Percentiles rank a stretch among this genome's conserved stretches.
phyloP scores from a whole-genome alignment of 1,284 basidiomycete genomes.

The Sphaerobolus stellatus region DNA sequence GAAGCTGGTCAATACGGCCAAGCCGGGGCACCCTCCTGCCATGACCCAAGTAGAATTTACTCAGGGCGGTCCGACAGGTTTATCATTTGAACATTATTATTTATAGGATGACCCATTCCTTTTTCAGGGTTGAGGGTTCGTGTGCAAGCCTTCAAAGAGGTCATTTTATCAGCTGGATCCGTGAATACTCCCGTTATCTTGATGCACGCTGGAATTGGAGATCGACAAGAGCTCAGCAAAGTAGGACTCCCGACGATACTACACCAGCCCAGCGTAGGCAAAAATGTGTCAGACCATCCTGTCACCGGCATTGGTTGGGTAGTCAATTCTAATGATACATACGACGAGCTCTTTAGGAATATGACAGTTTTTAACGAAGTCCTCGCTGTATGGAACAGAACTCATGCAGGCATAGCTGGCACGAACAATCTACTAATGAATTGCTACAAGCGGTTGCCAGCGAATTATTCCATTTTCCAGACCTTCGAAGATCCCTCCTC shows the following conservation, averaged over 20 bases:
- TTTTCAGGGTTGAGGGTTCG: background rate
- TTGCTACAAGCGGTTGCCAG: conserved; percentile 33
- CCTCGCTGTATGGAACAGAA: conserved; percentile 25
- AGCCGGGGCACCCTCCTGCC: background rate
- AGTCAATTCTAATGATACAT: conserved; percentile 24
- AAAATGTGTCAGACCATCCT: conserved; percentile 41
- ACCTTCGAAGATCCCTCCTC: conserved; percentile 34
- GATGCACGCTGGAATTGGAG: conserved; percentile 38
- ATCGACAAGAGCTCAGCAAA: conserved; percentile 22
- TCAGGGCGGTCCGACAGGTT: background rate
- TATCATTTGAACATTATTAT: background rate
- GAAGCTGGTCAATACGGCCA: conserved; percentile 9
- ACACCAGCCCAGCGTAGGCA: conserved; percentile 33
- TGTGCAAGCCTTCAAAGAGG: background rate
- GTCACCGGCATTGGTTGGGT: conserved; percentile 14
- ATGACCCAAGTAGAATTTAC: background rate
- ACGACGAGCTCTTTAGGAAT: conserved; percentile 20
- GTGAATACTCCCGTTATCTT: conserved; percentile 37
- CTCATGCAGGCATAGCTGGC: conserved; percentile 25
- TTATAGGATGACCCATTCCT: too few relatives aligned
- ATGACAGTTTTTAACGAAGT: background rate
- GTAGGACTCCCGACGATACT: conserved; percentile 24
- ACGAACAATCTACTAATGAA: conserved; percentile 15
- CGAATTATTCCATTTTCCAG: conserved; percentile 30
- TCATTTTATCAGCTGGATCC: conserved; percentile 31